Evolutionary conservation across 352 stramenopile species (phyloP), one percentile per base, ranked within the genome.

Genomic region (Pythium aristosporum): DNA sequence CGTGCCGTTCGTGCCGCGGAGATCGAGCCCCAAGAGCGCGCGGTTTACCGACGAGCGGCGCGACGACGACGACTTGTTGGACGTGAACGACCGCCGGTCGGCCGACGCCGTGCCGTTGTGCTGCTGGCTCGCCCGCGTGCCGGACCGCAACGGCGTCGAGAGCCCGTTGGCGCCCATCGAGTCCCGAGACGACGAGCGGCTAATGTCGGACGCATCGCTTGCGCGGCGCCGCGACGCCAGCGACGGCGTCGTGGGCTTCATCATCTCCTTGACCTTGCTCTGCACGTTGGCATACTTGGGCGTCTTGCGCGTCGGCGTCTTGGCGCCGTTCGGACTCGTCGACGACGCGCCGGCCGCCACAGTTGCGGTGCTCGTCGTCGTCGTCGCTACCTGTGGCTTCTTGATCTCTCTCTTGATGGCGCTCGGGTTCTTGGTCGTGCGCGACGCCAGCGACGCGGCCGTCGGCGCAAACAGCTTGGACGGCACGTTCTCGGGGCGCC

Each of bases 251-350:
- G 25, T 30, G 25, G 25, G 3, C 25, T 63, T 65, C 28, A 74
- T 67, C 23, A 74, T 74, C 28, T 65, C 62, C 16, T 72, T 62
- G 11, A 86, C 75, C 23, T 85, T 88, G 57, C 73, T 86, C 47
- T 83, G 73, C n/a, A 88, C 69, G 34, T 73, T 80, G 2, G 71
- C 68, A 41, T 84, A 85, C 43, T 63, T 74, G 44, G 76, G 83
- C 43, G 70, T 82, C 46, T 49, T 67, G 18, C 46, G 43, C 18
- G 64, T 63, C 5, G 57, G 46, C 7, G 36, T 51, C 44, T 51
- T 51, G 44, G 23, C 10, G 10, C 18, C 44, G 23, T 18, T 18
- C 2, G 23, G n/a, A 23, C 44, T 51, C 23, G 44, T 21, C 23
- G 44, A 15, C 7, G 21, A 8, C 12, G 49, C n/a, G n/a, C n/a